phyloP scores from a whole-genome alignment of 2,329 filamentous ascomycete genomes.

The Iodosphaeria phyllophila region DNA sequence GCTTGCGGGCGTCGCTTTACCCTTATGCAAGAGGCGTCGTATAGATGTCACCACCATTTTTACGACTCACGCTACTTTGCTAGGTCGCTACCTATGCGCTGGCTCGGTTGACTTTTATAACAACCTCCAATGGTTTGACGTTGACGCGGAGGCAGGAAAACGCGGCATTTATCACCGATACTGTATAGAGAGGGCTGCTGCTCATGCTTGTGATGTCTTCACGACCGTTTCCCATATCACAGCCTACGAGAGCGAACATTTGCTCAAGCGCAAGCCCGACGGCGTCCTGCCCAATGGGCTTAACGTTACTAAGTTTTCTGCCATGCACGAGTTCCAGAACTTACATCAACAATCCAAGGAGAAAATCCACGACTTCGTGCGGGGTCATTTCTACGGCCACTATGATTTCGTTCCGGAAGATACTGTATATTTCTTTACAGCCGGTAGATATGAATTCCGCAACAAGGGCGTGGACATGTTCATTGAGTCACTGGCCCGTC shows the following conservation, averaged over 20 bases:
- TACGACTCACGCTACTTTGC: slow-evolving; percentile 88
- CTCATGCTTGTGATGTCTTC: slow-evolving; percentile 89
- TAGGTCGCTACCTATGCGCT: slow-evolving; percentile 90
- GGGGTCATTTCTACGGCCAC: slow-evolving; percentile 95
- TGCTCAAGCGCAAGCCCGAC: slow-evolving; percentile 93
- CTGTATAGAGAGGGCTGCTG: slow-evolving; percentile 87
- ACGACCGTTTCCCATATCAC: slow-evolving; percentile 98
- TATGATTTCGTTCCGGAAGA: slow-evolving; percentile 95
- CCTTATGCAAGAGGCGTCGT: slow-evolving; percentile 77
- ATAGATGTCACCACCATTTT: slow-evolving; percentile 98
- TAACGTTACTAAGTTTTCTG: slow-evolving; percentile 96
- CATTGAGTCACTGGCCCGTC: slow-evolving; percentile 81
- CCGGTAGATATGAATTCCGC: slow-evolving; percentile 90
- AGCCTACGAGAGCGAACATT: slow-evolving; percentile 91
- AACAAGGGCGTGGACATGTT: slow-evolving; percentile 99
- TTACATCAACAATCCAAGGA: slow-evolving; percentile 91
- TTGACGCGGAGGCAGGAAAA: slow-evolving; percentile 91
- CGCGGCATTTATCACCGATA: slow-evolving; percentile 97
- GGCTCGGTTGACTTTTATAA: slow-evolving; percentile 99
- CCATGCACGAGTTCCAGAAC: slow-evolving; percentile 98
- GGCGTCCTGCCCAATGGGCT: slow-evolving; percentile 91
- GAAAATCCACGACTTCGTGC: slow-evolving; percentile 96
- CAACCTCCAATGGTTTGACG: slow-evolving; percentile 91
- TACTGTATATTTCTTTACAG: slow-evolving; percentile 94
- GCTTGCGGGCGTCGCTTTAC: slow-evolving; percentile 85